Base-by-base conservation (phyloP, 2,329 filamentous ascomycete species). In the Cercospora berteroae region DNA sequence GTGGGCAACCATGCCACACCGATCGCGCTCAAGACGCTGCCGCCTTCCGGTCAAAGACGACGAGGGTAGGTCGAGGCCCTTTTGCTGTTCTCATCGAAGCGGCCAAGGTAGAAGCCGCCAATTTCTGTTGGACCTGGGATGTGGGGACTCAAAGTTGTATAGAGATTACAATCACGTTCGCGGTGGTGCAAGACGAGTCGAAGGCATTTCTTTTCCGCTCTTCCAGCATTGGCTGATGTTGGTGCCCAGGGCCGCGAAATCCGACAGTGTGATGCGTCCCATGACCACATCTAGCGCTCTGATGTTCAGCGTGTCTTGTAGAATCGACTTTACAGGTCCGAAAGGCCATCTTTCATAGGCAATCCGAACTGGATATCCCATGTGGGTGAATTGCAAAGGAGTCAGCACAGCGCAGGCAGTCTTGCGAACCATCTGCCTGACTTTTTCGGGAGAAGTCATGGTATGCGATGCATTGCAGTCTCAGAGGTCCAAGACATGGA, bases 11-110 rank as follows among this genome's bases (percentile, higher is more conserved):
- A 48, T 7, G 62, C 67, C 7, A 60, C 66, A 12, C 68, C 70
- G 9, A 65, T 73, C 5, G 70, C 69, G 20, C 36, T 73, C 42
- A 73, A 72, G 60, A 66, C 55, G 23, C 27, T 48, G 42, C 13
- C 52, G 25, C 67, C 69, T 20, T 25, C 50, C 31, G 4, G 36
- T 5, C 6, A 60, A 6, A 42, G 42, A 13, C 18, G 42, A 18
- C n/a, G 39, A 18, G 1, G 42, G 18, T 48, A 48, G 42, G 12
- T 48, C 5, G 18, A 1, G 42, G 8, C n/a, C 7, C 33, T 13
- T 36, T 9, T 36, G 8, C 13, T 48, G 18, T 48, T 20, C 9
- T 2, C 42, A 9, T 36, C 36, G 36, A 39, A 5, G 36, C 9
- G 42, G 42, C 42, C 18, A 48, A 9, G 2, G n/a, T 1, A 48